Evolutionary conservation across 371 early-diverging fungal species (phyloP).

Genomic region (Mortierella sp.): DNA sequence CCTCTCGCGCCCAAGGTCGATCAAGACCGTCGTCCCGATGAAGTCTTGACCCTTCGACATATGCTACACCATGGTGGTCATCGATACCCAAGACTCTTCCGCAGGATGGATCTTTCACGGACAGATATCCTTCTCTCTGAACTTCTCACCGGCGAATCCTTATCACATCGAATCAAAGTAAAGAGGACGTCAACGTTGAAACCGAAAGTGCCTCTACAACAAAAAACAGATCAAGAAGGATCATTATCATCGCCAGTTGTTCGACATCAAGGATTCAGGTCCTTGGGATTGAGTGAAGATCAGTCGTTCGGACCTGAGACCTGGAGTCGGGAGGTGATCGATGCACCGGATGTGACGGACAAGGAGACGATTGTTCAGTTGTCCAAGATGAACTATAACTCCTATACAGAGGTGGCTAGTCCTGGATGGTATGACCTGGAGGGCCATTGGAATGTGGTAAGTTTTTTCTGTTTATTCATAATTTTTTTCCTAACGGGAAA

Average conservation of each 20-base stretch:
- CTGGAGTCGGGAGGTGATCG: constrained; percentile 64
- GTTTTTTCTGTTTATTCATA: too few relatives aligned
- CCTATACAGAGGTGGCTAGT: constrained; percentile 56
- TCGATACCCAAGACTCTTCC: constrained; percentile 60
- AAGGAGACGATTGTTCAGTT: constrained; percentile 52
- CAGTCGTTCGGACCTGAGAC: constrained; percentile 82
- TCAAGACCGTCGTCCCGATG: constrained; percentile 30
- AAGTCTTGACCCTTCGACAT: constrained; percentile 34
- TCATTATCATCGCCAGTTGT: constrained; percentile 4
- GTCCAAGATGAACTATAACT: constrained; percentile 59
- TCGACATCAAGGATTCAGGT: constrained; percentile 32
- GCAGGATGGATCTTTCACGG: constrained; percentile 52
- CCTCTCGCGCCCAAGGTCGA: not conserved
- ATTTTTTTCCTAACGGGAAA: too few relatives aligned
- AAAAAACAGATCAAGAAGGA: too few relatives aligned
- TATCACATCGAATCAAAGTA: constrained; percentile 37
- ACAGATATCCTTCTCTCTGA: constrained; percentile 21
- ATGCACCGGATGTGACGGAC: constrained; percentile 52
- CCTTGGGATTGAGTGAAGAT: constrained; percentile 31
- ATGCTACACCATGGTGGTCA: constrained; percentile 44
- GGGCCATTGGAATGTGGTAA: constrained; percentile 75
- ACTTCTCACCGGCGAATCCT: constrained; percentile 38
- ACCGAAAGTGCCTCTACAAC: constrained; percentile 12
- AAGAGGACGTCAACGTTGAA: constrained; percentile 40
- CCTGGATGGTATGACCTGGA: constrained; percentile 85